Base-by-base conservation (phyloP, 306 rosid genomes). In the Quercus alba region DNA sequence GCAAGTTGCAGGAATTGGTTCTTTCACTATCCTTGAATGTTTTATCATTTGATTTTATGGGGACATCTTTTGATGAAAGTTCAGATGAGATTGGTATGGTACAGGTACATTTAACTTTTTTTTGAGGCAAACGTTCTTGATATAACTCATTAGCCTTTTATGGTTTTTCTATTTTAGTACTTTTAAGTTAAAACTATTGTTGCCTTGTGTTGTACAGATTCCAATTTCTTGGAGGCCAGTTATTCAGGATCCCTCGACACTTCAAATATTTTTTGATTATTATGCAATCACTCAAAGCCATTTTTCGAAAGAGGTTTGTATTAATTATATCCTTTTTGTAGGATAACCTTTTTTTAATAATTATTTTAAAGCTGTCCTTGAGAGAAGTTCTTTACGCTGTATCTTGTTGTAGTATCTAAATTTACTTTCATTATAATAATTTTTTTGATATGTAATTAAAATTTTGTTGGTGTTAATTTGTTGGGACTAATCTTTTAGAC, bases 21-120 rank as follows among this genome's bases (percentile, higher is more conserved):
- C 83, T 86, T 58, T 70, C 81, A 46, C 85, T 86, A 71, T 81
- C 83, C 28, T 83, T 75, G 2, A 31, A 83, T 76, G 83, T 87
- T 72, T 75, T 86, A 23, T 83, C 89, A 38, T 86, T 83, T 78
- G 89, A 86, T 83, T 86, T 83, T 83, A 78, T 83, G 87, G 89
- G 89, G 77, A 83, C 89, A 78, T 71, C 87, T 4, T 86, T 80
- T 78, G 87, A 83, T 67, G 89, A 86, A 81, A 75, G 89, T 77
- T 86, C 89, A n/a, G 89, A 86, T 66, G 89, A 86, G 83, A 81
- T 86, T 81, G 89, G 87, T 56, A 83, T 83, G 64, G 73, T 81
- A 62, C 89, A 86, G 89, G 89, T 86, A 81, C 75, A 25, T 64
- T 81, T 55, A 49, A 49, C 67, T 56, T 21, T 28, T 20, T 84